phyloP scores from a whole-genome alignment of 1,284 basidiomycete species.

The Apiotrichum brassicae region DNA sequence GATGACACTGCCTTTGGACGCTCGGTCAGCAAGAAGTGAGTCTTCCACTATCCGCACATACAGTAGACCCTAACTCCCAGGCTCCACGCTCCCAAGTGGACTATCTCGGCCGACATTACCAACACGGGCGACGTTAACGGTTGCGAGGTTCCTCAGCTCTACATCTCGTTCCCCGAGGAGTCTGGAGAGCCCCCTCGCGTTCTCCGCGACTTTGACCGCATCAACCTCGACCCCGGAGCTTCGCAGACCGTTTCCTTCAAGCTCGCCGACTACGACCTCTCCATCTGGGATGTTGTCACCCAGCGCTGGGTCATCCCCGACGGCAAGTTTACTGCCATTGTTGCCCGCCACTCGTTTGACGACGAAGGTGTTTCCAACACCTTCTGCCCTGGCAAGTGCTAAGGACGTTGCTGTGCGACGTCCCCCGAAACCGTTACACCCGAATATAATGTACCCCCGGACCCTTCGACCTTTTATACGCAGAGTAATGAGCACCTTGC shows the following conservation, averaged over 20 bases:
- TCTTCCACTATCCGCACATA: neutral
- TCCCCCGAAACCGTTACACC: no score
- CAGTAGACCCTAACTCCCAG: no score
- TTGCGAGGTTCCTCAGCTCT: slow-evolving; percentile 47
- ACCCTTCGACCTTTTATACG: no score
- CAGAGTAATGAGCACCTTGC: no score
- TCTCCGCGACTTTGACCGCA: slow-evolving; percentile 40
- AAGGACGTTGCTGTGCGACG: neutral
- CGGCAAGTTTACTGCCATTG: slow-evolving; percentile 40
- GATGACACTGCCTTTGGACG: neutral
- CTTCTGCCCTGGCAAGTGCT: slow-evolving; percentile 11
- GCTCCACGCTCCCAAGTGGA: slow-evolving; percentile 43
- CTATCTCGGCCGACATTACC: slow-evolving; percentile 44
- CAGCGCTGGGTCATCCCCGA: slow-evolving; percentile 45
- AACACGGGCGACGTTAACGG: slow-evolving; percentile 48
- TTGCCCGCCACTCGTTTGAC: slow-evolving; percentile 22
- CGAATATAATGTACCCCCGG: no score
- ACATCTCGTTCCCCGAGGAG: slow-evolving; percentile 42
- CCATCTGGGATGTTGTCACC: slow-evolving; percentile 45
- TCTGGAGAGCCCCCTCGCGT: slow-evolving; percentile 46
- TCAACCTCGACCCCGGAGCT: slow-evolving; percentile 40
- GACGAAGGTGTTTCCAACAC: slow-evolving; percentile 9
- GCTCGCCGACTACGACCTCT: slow-evolving; percentile 45
- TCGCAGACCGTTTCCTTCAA: slow-evolving; percentile 37
- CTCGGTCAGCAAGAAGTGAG: neutral